Conservation (phyloP, 305 asterid genomes). For the Vinca major region DNA sequence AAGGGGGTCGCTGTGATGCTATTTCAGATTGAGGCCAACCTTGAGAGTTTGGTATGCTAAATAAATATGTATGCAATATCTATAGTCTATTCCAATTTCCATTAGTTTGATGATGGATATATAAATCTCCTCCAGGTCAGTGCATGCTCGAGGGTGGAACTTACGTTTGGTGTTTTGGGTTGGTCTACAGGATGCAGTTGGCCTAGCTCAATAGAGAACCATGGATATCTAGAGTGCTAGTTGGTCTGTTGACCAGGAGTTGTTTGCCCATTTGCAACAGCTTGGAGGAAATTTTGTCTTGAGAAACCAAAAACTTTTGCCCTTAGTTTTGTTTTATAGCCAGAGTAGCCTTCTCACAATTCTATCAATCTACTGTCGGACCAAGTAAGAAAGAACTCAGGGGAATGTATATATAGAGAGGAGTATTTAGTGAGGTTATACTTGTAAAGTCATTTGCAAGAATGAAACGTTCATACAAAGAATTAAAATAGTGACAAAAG, state of each 20-base stretch:
- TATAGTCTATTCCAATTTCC: slow-evolving; percentile 3
- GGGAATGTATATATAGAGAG: slow-evolving; percentile 41
- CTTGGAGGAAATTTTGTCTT: slow-evolving; percentile 41
- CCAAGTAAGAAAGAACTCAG: slow-evolving; percentile 22
- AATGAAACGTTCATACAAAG: neutral
- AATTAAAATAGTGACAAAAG: slow-evolving; percentile 2
- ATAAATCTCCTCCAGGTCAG: slow-evolving; percentile 33
- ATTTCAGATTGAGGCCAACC: slow-evolving; percentile 70
- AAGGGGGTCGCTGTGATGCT: slow-evolving; percentile 77
- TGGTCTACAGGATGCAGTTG: slow-evolving; percentile 97
- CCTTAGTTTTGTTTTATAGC: slow-evolving; percentile 1
- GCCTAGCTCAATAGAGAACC: slow-evolving; percentile 51
- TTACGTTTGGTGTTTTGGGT: slow-evolving; percentile 72
- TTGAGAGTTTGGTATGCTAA: slow-evolving; percentile 61
- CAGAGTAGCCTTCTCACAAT: neutral
- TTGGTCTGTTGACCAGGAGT: slow-evolving; percentile 15
- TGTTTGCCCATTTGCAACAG: slow-evolving; percentile 25
- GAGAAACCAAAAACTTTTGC: slow-evolving; percentile 10
- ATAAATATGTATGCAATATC: neutral
- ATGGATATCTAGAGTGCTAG: slow-evolving; percentile 56
- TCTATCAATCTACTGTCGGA: slow-evolving; percentile 15
- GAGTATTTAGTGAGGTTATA: slow-evolving; percentile 36
- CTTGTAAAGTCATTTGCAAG: slow-evolving; percentile 33
- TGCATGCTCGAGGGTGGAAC: slow-evolving; percentile 66
- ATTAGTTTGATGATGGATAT: slow-evolving; percentile 8